Percentiles rank a stretch among this genome's conserved stretches.
phyloP scores from a whole-genome alignment of 257 asterid species.

The Verbena officinalis region DNA sequence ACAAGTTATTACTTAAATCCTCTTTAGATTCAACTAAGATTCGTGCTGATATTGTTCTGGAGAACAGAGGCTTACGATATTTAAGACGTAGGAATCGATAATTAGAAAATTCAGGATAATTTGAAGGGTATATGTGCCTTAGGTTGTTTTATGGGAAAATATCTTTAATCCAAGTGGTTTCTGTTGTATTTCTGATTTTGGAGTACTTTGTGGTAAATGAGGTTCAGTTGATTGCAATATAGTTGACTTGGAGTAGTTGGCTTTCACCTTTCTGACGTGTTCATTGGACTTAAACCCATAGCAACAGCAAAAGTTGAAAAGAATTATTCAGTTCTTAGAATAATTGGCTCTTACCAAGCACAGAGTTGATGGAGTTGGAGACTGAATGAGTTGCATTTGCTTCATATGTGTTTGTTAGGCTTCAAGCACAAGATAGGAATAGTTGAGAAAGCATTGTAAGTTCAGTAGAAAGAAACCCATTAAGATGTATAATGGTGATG shows the following conservation, averaged over 20 bases:
- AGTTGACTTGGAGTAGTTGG: too few species aligned
- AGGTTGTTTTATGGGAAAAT: not conserved
- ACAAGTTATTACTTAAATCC: too few species aligned
- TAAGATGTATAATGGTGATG: not conserved
- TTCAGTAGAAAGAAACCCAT: conserved; percentile 5
- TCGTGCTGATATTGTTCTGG: conserved; percentile 13
- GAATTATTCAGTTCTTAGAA: not conserved
- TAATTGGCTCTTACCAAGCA: conserved; percentile 1
- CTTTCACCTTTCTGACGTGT: not conserved
- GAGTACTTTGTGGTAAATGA: not conserved
- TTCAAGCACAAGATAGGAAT: conserved; percentile 4
- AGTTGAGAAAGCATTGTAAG: not conserved
- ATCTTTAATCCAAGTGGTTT: not conserved
- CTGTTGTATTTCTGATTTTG: conserved; percentile 7
- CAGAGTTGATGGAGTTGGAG: not conserved
- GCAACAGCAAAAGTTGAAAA: not conserved
- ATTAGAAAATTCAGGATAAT: conserved; percentile 6
- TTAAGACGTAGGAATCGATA: not conserved
- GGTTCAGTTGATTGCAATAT: not conserved
- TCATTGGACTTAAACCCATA: not conserved
- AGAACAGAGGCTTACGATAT: too few species aligned
- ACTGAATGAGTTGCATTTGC: not conserved
- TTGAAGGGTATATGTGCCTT: not conserved
- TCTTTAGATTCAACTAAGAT: not conserved
- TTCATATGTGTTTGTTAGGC: conserved; percentile 14